Evolutionary conservation across 495 filamentous ascomycete species (phyloP), one percentile per base, ranked within the genome.

Genomic region (Penicillium crystallinum): DNA sequence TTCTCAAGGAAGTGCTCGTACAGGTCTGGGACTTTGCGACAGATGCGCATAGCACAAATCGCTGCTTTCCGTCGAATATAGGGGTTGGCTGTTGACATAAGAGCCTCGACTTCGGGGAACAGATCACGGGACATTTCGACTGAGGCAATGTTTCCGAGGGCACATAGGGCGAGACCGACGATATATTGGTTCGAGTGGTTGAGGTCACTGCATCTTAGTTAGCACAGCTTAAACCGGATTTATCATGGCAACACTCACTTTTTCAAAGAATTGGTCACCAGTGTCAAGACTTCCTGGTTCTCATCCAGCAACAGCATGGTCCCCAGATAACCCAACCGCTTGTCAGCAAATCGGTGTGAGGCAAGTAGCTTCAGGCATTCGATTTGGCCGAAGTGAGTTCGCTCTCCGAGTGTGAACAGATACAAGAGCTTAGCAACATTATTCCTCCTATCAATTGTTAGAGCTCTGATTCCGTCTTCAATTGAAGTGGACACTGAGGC

Each of bases 21-120:
- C 31, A 98, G 77, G 64, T 98, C 93, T 6, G 93, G 93, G 36
- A 97, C 95, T 69, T 98, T 98, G 57, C 91, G 84, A 72, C 91
- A 96, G 73, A 98, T 95, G 34, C 95, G 81, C 95, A 98, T 98
- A n/a, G 93, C 93, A 69, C 93, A 98, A n/a, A 98, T 80, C 6
- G 93, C 95, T 30, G 95, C 93, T 78, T 98, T 98, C 43, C 93
- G 83, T 43, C 92, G 84, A 63, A 97, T 96, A 59, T 98, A 98
- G 10, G 93, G 92, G 67, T 98, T 98, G 31, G 90, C 86, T 25
- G 89, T 95, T 11, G 90, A 89, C 49, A 97, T 73, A 17, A 97
- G 82, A 35, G 74, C 85, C 72, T 97, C 95, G 58, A 98, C 87
- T 77, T 98, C 91, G 57, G 88, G 77, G 71, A 97, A 98, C 18